Base-by-base conservation (phyloP, 306 rosid species). In the Delonix regia region DNA sequence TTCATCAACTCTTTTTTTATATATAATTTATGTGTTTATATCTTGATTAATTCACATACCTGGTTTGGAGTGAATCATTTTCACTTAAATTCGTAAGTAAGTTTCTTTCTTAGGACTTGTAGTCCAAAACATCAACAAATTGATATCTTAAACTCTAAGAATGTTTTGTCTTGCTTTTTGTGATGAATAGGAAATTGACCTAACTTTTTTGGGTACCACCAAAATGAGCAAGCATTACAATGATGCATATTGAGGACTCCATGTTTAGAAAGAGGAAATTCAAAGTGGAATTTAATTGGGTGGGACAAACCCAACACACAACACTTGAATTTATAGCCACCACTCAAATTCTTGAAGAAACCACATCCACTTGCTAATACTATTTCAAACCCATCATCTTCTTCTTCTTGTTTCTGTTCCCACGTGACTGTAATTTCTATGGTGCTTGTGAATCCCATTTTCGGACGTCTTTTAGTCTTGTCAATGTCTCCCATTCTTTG, bases 341-440 rank as follows among this genome's bases (percentile, higher is more conserved):
- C 66, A 60, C 66, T 60, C 66, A 60, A 22, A 14, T 33, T 14
- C 45, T 34, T 34, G 7, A 39, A 52, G 7, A 39, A 52, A 69
- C 48, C 62, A 64, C 65, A 71, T 9, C 81, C 82, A 79, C 74
- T 42, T 7, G 47, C 10, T 42, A 42, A 42, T 42, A 34, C 38
- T 2, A 34, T 34, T 34, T 6, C 2, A 34, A 2, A 2, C 2
- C 7, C 10, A 11, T 7, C 2, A 3, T 57, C n/a, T 66, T 65
- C 41, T 18, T 44, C 47, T 57, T 51, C 39, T 28, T 28, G 48
- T 45, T 66, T 77, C 49, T 76, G 25, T 83, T 41, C 39, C 72
- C 83, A 69, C 81, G 89, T 86, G 89, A 71, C 39, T 44, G 16
- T 11, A 30, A 14, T 53, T 44, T 51, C 49, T 39, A 12, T 55